Base-by-base conservation (phyloP, 257 asterid genomes). In the Rubia yunnanensis region DNA sequence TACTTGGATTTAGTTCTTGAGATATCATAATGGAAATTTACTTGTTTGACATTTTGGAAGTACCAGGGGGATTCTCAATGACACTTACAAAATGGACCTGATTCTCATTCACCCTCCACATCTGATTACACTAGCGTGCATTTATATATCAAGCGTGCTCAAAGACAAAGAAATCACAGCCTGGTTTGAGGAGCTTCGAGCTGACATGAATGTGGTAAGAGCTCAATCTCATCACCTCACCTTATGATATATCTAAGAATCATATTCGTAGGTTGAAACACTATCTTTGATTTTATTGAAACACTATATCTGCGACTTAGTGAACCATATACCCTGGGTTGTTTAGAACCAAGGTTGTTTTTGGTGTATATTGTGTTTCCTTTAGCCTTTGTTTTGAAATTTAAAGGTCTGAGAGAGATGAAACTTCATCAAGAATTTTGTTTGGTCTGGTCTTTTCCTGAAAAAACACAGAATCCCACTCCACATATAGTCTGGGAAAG, bases 121-220 rank as follows among this genome's bases (percentile, higher is more conserved):
- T 79, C 79, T 86, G 85, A 89, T 89, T 64, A 81, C 97, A 55
- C 77, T 92, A 55, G 97, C 97, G 22, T 89, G 97, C 77, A 78
- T 92, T 58, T 92, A 87, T 76, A 85, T 92, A 41, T 87, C 95
- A 49, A 86, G 99, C 28, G 97, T 81, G 73, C 89, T 86, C 68
- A 86, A 82, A 79, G 96, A 89, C 61, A 92, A 89, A 72, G 99
- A 89, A 74, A 89, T 80, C 75, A 84, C 99, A 5, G 89, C 94
- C 44, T 92, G 99, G 99, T 89, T 92, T 83, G 99, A 92, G 85
- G 99, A 92, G 86, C 97, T 92, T 77, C 89, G 86, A 64, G 96
- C 80, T 77, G 99, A 92, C 70, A 92, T 92, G 99, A 89, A 87
- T 65, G 87, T 77, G 86, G 99, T 92, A 77, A 74, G 91, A 69